These are phyloP conservation scores for Globisporangium mamillatum DNA, from an alignment of 352 stramenopile species.

Conservation along the genomic window DNA sequence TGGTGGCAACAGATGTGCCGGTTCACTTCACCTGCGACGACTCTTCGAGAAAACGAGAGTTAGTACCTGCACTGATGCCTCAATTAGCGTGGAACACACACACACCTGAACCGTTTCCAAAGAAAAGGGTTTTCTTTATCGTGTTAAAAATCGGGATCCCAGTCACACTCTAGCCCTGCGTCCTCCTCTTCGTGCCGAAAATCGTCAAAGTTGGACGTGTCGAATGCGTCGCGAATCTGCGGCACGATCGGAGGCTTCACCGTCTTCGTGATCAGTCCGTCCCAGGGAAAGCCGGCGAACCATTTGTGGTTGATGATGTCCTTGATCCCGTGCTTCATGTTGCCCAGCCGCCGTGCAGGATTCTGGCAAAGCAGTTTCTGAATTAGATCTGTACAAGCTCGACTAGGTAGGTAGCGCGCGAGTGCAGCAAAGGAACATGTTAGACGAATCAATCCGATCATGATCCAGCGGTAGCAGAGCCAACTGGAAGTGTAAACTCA, in stretches of 20 bases:
- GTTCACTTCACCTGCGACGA: neutral
- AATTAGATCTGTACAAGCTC: slow-evolving; percentile 77
- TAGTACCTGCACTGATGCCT: neutral
- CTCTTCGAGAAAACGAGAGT: slow-evolving; percentile 1
- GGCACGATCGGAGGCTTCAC: slow-evolving; percentile 72
- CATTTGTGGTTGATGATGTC: slow-evolving; percentile 86
- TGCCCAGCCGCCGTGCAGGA: slow-evolving; percentile 64
- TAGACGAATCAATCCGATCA: neutral
- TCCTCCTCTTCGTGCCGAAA: slow-evolving; percentile 71
- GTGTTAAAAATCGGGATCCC: slow-evolving; percentile 70
- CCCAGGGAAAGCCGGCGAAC: slow-evolving; percentile 73
- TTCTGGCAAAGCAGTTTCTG: slow-evolving; percentile 86
- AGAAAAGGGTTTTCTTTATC: neutral
- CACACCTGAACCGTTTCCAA: neutral
- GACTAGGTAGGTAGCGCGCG: slow-evolving; percentile 24
- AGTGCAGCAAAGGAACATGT: neutral
- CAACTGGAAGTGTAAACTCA: slow-evolving; percentile 20
- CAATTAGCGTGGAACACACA: slow-evolving; percentile 4
- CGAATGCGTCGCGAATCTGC: slow-evolving; percentile 68
- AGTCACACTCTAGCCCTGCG: slow-evolving; percentile 55
- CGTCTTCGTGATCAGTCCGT: slow-evolving; percentile 53
- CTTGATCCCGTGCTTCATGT: slow-evolving; percentile 84
- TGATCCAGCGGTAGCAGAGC: neutral
- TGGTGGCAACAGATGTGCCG: neutral
- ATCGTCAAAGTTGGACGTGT: slow-evolving; percentile 83